Percentiles rank a stretch among this genome's conserved stretches.
These are phyloP conservation scores for Tolypocladium pustulatum DNA, from an alignment of 2,329 filamentous ascomycete species.

Conservation along the genomic window DNA sequence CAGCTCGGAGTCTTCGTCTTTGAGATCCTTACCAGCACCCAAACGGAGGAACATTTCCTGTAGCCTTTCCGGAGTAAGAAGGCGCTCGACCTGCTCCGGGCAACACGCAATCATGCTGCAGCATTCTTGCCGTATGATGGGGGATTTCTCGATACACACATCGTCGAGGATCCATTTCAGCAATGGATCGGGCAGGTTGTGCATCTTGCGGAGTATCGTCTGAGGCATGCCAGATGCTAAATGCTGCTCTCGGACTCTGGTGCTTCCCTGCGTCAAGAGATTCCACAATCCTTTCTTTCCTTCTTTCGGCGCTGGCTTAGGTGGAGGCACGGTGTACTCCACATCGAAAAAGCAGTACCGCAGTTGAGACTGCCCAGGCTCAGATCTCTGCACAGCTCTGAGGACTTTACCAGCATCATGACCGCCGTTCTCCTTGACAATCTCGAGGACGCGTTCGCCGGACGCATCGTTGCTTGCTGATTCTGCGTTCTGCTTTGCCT, in stretches of 20 bases:
- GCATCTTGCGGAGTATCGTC: slow-evolving; percentile 27
- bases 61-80: slow-evolving; percentile 35
- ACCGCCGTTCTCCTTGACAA: slow-evolving; percentile 25
- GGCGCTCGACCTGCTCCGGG: slow-evolving; percentile 28
- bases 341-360: slow-evolving; percentile 41
- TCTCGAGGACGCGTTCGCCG: slow-evolving; percentile 14
- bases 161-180: slow-evolving; percentile 56
- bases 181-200: slow-evolving; percentile 48
- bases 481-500: slow-evolving; percentile 4
- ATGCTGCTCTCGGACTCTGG: slow-evolving; percentile 39
- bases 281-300: slow-evolving; percentile 31
- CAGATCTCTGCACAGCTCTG: slow-evolving; percentile 40
- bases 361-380: slow-evolving; percentile 22
- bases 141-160: slow-evolving; percentile 43
- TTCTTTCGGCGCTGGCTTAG: slow-evolving; percentile 16
- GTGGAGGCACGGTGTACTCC: slow-evolving; percentile 16
- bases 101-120: slow-evolving; percentile 39
- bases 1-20: slow-evolving; percentile 12
- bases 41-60: slow-evolving; percentile 46
- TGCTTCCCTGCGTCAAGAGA: slow-evolving; percentile 33
- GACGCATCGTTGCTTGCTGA: slow-evolving; percentile 8
- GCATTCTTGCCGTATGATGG: slow-evolving; percentile 50
- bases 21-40: slow-evolving; percentile 42
- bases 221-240: slow-evolving; percentile 53
- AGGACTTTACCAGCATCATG: slow-evolving; percentile 34